Conservation (phyloP, 306 rosid genomes). For the Mucuna pruriens region DNA sequence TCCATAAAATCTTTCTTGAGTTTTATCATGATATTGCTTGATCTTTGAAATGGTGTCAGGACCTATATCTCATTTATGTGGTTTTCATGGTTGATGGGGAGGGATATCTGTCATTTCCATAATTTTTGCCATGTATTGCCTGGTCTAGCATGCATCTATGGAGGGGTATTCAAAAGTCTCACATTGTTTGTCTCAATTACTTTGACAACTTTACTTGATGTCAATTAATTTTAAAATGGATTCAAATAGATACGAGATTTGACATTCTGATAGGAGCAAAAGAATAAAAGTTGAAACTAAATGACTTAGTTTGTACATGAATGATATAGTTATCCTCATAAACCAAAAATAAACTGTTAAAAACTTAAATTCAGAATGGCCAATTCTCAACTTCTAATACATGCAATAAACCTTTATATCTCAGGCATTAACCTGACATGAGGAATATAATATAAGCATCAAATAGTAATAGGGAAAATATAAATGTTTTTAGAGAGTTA, state of each 20-base stretch:
- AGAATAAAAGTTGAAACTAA: constrained; percentile 1
- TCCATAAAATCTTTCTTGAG: neutral
- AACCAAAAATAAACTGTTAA: constrained; percentile 7
- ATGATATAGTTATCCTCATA: constrained; percentile 10
- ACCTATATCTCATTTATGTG: neutral
- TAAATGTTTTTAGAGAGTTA: constrained; percentile 25
- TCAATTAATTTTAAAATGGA: neutral
- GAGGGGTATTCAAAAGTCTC: neutral
- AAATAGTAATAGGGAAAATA: constrained; percentile 21
- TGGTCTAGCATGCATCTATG: neutral
- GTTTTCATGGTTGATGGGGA: neutral
- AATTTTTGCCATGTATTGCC: neutral
- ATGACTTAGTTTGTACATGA: neutral
- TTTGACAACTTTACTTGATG: neutral
- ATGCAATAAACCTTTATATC: neutral
- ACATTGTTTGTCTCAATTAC: neutral
- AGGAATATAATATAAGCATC: constrained; percentile 2
- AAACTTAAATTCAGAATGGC: neutral
- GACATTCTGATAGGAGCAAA: neutral
- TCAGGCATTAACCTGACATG: neutral
- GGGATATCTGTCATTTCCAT: neutral
- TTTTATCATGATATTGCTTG: neutral
- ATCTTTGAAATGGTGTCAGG: neutral
- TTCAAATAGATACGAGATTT: neutral
- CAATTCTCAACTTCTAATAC: constrained; percentile 11